These are phyloP conservation scores for Phytopythium montanum DNA, from an alignment of 352 stramenopile genomes.

Conservation along the genomic window DNA sequence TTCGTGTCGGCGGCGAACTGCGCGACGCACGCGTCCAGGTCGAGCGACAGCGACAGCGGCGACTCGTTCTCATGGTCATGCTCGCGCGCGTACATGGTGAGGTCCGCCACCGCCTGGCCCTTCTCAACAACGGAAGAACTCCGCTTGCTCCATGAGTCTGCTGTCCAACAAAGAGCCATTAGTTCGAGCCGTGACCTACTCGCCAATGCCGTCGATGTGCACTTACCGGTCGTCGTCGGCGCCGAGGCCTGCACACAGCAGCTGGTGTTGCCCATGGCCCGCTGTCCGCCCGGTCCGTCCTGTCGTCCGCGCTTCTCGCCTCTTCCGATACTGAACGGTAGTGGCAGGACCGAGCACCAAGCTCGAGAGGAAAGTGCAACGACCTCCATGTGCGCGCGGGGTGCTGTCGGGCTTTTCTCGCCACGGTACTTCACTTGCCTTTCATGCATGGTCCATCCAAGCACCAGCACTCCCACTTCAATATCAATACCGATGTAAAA, in stretches of 20 bases:
- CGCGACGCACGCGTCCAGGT: constrained; percentile 17
- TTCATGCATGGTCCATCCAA: neutral
- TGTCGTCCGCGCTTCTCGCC: neutral
- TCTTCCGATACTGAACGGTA: neutral
- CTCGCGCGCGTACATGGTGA: constrained; percentile 13
- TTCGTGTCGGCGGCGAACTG: constrained; percentile 9
- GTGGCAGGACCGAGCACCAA: neutral
- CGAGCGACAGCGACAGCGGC: constrained; percentile 19
- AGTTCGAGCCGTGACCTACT: neutral
- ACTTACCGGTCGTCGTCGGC: constrained; percentile 22
- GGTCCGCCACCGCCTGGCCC: constrained; percentile 4
- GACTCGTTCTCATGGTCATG: too few species aligned
- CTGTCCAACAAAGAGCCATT: constrained; percentile 7
- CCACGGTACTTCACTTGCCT: neutral
- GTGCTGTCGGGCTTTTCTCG: constrained; percentile 3
- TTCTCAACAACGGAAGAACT: neutral
- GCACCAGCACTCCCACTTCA: neutral
- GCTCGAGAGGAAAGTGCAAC: neutral
- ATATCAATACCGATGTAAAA: neutral
- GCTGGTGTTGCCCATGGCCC: constrained; percentile 7
- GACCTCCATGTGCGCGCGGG: neutral
- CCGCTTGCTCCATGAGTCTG: constrained; percentile 22
- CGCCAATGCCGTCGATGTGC: neutral
- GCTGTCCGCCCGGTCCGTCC: neutral
- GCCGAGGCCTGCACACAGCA: constrained; percentile 31